These are phyloP conservation scores for Tagetes erecta DNA, from an alignment of 129 eudicot species.

Conservation along the genomic window DNA sequence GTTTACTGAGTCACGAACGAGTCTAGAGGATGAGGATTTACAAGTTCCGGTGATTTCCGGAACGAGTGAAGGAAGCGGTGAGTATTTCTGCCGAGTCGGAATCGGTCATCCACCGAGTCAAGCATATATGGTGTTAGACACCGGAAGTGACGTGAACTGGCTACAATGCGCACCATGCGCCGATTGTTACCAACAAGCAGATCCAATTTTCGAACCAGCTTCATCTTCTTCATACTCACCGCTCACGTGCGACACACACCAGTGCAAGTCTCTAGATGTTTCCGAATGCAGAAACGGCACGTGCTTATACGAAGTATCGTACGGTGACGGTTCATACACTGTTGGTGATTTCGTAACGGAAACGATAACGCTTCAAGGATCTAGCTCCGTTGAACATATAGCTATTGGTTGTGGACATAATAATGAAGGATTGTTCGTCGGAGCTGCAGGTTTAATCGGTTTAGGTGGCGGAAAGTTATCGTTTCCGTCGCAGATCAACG, in stretches of 20 bases:
- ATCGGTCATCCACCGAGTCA: constrained; percentile 78
- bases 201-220: constrained; percentile 82
- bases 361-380: constrained; percentile 54
- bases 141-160: constrained; percentile 97
- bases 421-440: constrained; percentile 83
- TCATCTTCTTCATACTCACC: constrained; percentile 58
- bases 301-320: constrained; percentile 85
- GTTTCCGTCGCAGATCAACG: constrained; percentile 75
- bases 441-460: constrained; percentile 95
- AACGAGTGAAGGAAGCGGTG: constrained; percentile 91
- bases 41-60: constrained; percentile 75
- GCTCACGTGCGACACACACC: constrained; percentile 58
- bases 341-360: constrained; percentile 87
- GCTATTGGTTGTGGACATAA: constrained; percentile 95
- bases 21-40: constrained; percentile 26
- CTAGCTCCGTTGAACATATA: constrained; percentile 43
- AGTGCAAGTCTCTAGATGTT: constrained; percentile 74
- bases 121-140: constrained; percentile 76
- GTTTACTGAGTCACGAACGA: constrained; percentile 16
- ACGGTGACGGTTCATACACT: constrained; percentile 94
- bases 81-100: constrained; percentile 86
- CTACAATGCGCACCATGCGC: constrained; percentile 93
- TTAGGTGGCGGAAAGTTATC: constrained; percentile 86
- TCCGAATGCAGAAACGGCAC: constrained; percentile 73
- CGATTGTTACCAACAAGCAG: constrained; percentile 86